These are phyloP conservation scores for Neolentinus lepideus DNA, from an alignment of 1,284 basidiomycete genomes.

Conservation along the genomic window DNA sequence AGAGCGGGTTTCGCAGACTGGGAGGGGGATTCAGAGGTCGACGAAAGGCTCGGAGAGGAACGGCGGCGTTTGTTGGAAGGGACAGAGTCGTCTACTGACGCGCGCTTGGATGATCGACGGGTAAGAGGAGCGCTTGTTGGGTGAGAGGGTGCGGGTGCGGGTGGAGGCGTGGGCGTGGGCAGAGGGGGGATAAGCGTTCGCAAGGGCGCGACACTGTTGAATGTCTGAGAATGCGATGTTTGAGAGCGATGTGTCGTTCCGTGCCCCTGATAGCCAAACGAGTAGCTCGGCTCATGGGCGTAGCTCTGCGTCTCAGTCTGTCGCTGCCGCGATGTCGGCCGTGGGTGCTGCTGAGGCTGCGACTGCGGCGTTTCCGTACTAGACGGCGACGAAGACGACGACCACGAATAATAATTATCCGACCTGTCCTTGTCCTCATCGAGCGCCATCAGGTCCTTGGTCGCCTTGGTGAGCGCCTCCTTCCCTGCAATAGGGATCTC, in stretches of 20 bases:
- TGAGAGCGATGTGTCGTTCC: neutral
- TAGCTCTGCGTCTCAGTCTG: neutral
- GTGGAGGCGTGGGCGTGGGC: neutral
- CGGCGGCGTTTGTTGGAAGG: slow-evolving; percentile 4
- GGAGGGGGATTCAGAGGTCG: slow-evolving; percentile 1
- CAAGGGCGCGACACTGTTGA: neutral
- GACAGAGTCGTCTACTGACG: neutral
- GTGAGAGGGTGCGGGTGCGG: neutral
- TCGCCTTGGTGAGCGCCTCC: slow-evolving; percentile 62
- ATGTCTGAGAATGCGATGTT: neutral
- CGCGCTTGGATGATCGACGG: neutral
- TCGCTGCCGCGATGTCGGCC: neutral
- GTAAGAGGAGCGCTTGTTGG: neutral
- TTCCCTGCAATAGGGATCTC: slow-evolving; percentile 24
- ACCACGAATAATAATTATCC: slow-evolving; percentile 10
- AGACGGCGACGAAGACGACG: slow-evolving; percentile 14
- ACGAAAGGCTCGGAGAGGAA: slow-evolving; percentile 1
- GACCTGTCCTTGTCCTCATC: slow-evolving; percentile 21
- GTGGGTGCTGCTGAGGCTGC: neutral
- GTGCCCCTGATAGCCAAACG: neutral
- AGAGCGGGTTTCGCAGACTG: slow-evolving; percentile 22
- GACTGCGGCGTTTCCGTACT: neutral
- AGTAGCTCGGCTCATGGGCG: neutral
- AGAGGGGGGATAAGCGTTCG: neutral
- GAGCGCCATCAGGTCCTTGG: slow-evolving; percentile 63